These are phyloP conservation scores for Pyrenophora tritici-repentis DNA, from an alignment of 2,329 filamentous ascomycete species.

Conservation along the genomic window DNA sequence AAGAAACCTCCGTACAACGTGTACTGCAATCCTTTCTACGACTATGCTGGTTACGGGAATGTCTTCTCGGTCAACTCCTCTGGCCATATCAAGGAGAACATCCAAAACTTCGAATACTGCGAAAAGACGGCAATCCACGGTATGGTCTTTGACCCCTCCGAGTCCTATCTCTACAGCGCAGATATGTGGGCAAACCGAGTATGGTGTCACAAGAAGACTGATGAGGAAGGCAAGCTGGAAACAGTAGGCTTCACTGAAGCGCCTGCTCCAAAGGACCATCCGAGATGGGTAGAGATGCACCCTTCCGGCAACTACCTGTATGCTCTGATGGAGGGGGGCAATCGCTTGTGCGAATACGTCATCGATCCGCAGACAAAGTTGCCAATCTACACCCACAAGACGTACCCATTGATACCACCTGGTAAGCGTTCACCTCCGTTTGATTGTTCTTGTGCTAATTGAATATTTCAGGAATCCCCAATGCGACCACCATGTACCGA, in stretches of 20 bases:
- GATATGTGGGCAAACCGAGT: conserved; percentile 79
- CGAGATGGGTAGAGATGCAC: conserved; percentile 86
- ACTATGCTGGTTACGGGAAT: conserved; percentile 80
- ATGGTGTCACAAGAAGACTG: conserved; percentile 79
- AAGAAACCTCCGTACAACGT: conserved; percentile 77
- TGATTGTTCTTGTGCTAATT: neutral
- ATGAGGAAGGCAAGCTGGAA: conserved; percentile 64
- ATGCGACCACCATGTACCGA: conserved; percentile 69
- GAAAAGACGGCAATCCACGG: conserved; percentile 75
- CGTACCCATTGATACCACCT: conserved; percentile 79
- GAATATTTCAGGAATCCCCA: conserved; percentile 46
- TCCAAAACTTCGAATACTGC: conserved; percentile 76
- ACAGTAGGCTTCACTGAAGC: conserved; percentile 75
- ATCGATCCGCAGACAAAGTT: conserved; percentile 74
- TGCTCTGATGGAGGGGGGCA: conserved; percentile 87
- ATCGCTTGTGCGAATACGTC: conserved; percentile 79
- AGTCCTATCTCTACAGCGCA: conserved; percentile 78
- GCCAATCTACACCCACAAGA: conserved; percentile 77
- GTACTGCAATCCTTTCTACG: conserved; percentile 91
- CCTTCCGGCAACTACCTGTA: conserved; percentile 79
- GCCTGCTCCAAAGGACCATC: conserved; percentile 73
- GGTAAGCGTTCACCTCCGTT: conserved; percentile 56
- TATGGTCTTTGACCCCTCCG: conserved; percentile 77
- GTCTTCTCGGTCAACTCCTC: conserved; percentile 67
- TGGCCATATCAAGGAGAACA: conserved; percentile 65